A percentile compares a stretch with the other conserved stretches of the same genome.
These are phyloP conservation scores for Paspalum vaginatum DNA, from an alignment of 176 grass and related monocot genomes.

Conservation along the genomic window DNA sequence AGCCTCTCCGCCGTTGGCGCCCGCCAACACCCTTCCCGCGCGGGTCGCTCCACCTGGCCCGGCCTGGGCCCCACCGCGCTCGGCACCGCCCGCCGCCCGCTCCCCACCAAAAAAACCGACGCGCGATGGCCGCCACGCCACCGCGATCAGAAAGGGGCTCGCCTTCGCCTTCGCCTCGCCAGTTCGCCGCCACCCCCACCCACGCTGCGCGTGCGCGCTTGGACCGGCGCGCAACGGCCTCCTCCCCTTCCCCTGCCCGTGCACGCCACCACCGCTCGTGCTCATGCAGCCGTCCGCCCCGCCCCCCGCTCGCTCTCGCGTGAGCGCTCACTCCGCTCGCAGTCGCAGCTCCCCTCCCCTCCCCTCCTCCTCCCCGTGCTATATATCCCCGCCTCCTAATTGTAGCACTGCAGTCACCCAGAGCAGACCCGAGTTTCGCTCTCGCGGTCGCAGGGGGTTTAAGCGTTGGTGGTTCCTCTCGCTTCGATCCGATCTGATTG, in stretches of 20 bases:
- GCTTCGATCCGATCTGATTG: slow-evolving; percentile 9
- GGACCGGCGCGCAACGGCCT: slow-evolving; percentile 46
- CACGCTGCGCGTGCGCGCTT: slow-evolving; percentile 4
- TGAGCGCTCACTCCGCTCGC: slow-evolving; percentile 7
- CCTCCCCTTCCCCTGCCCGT: neutral
- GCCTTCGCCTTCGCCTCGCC: slow-evolving; percentile 16
- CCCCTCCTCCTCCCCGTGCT: slow-evolving; percentile 1
- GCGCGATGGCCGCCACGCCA: slow-evolving; percentile 20
- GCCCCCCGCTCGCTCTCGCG: slow-evolving; percentile 11
- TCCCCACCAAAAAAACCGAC: slow-evolving; percentile 1
- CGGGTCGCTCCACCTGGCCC: slow-evolving; percentile 9
- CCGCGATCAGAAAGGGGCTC: neutral
- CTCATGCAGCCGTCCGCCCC: slow-evolving; percentile 9
- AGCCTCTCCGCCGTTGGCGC: no score
- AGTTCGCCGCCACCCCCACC: neutral
- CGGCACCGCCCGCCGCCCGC: neutral
- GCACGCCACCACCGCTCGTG: neutral
- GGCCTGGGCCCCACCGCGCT: neutral
- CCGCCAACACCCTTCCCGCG: neutral
- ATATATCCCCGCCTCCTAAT: slow-evolving; percentile 28
- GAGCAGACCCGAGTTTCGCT: slow-evolving; percentile 34
- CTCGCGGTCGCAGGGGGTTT: slow-evolving; percentile 34
- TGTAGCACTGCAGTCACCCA: slow-evolving; percentile 19
- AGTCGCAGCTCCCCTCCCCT: neutral
- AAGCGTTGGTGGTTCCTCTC: neutral